phyloP scores from a whole-genome alignment of 257 asterid genomes.

The Knoxia roxburghii region DNA sequence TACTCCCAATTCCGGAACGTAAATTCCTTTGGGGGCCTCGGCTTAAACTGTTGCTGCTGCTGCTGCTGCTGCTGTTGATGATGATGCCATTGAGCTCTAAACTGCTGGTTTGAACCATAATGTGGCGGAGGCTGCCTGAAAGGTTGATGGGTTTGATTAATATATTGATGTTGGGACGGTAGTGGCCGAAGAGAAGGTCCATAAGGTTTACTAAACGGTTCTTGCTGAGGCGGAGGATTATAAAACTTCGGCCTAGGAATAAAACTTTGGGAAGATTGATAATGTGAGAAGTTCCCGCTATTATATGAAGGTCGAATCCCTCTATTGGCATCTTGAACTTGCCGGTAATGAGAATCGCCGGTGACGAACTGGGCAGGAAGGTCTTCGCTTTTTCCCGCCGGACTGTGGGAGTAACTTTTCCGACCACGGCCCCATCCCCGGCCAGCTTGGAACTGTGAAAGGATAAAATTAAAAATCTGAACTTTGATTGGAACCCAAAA shows the following conservation, averaged over 20 bases:
- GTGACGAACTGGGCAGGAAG: constrained; percentile 27
- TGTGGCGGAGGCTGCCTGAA: constrained; percentile 25
- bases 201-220: neutral
- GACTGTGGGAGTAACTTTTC: constrained; percentile 53
- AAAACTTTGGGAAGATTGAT: constrained; percentile 22
- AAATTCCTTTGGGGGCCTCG: constrained; percentile 52
- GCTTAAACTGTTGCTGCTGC: constrained; percentile 38
- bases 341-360: constrained; percentile 59
- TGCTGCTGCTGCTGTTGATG: constrained; percentile 11
- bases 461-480: neutral
- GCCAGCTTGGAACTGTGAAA: constrained; percentile 43
- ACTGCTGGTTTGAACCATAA: constrained; percentile 37
- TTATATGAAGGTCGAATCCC: constrained; percentile 32
- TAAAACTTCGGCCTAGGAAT: constrained; percentile 39
- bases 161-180: constrained; percentile 17
- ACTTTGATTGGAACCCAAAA: neutral
- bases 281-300: constrained; percentile 12
- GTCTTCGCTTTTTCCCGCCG: constrained; percentile 20
- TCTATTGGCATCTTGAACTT: constrained; percentile 47
- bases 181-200: neutral
- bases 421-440: constrained; percentile 35
- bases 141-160: constrained; percentile 21
- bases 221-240: constrained; percentile 4
- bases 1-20: constrained; percentile 74
- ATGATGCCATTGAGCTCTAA: constrained; percentile 39